Evolutionary conservation across 352 stramenopile genomes (phyloP).

Genomic region (Phytophthora brassicae): DNA sequence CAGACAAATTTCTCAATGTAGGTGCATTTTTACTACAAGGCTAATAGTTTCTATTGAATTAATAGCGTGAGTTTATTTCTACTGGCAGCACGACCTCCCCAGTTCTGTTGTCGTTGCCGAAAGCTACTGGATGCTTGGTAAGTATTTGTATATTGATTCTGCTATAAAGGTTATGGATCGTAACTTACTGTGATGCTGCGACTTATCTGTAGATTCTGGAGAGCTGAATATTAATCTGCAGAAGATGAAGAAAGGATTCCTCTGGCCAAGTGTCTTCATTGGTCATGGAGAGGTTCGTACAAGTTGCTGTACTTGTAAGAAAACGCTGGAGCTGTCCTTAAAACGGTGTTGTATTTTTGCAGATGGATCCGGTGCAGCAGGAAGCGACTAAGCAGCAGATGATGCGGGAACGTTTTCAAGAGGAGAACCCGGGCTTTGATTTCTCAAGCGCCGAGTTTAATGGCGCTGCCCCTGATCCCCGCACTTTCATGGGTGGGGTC

Average conservation of each 20-base stretch:
- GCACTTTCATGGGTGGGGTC: slow-evolving; percentile 97
- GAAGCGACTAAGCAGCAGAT: slow-evolving; percentile 95
- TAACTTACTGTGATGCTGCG: not conserved
- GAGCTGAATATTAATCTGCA: slow-evolving; percentile 93
- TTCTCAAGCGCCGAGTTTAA: slow-evolving; percentile 98
- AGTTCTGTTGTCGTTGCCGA: slow-evolving; percentile 92
- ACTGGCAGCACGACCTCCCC: slow-evolving; percentile 85
- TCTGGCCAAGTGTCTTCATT: slow-evolving; percentile 91
- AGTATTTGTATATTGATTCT: not conserved
- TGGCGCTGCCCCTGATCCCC: slow-evolving; percentile 93
- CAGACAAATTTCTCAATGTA: slow-evolving; percentile 93
- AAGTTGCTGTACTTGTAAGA: not conserved
- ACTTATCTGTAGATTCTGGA: slow-evolving; percentile 57
- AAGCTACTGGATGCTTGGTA: slow-evolving; percentile 96
- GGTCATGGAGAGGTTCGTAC: slow-evolving; percentile 73
- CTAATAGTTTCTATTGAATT: not conserved
- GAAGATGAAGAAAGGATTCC: slow-evolving; percentile 96
- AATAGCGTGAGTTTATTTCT: not conserved
- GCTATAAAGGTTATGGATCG: too few species aligned
- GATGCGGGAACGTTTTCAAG: slow-evolving; percentile 98
- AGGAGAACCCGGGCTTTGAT: slow-evolving; percentile 98
- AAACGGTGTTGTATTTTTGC: not conserved
- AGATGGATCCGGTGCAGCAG: slow-evolving; percentile 90
- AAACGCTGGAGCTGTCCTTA: not conserved
- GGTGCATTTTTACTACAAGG: not conserved